Evolutionary conservation across 1,139 yeast species (phyloP).

Genomic region (Oligophagozyma castellii): DNA sequence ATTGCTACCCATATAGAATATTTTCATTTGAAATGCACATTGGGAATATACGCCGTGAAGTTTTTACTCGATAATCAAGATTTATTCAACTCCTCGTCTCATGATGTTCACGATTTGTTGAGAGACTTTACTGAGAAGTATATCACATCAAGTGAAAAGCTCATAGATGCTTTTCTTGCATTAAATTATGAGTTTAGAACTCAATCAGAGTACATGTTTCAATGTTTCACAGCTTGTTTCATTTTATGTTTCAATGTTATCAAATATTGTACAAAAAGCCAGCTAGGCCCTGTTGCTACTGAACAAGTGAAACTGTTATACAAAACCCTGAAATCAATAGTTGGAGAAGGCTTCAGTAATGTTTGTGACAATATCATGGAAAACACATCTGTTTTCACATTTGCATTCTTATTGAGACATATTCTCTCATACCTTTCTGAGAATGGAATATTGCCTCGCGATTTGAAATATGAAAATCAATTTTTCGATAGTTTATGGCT

Average conservation of each 20-base stretch:
- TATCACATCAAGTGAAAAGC: conserved; percentile 7
- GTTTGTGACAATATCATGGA: conserved; percentile 10
- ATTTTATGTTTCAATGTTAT: conserved; percentile 10
- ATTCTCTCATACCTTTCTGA: too few species aligned
- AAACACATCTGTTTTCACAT: conserved; percentile 11
- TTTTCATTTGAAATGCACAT: conserved; percentile 7
- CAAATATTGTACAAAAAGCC: too few species aligned
- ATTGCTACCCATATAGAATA: conserved; percentile 14
- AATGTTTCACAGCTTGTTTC: conserved; percentile 13
- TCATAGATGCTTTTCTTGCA: conserved; percentile 10
- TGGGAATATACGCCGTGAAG: conserved; percentile 11
- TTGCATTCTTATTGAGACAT: conserved; percentile 10
- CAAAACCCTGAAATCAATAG: conserved; percentile 8
- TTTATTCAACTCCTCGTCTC: conserved; percentile 6
- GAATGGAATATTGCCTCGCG: too few species aligned
- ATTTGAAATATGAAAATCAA: too few species aligned
- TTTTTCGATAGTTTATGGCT: too few species aligned
- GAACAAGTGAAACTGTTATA: conserved; percentile 8
- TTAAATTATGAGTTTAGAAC: conserved; percentile 12
- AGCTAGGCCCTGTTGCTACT: too few species aligned
- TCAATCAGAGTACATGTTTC: conserved; percentile 12
- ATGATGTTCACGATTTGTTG: conserved; percentile 8
- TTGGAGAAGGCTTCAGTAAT: conserved; percentile 9
- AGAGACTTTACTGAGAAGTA: conserved; percentile 7
- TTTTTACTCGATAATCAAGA: conserved; percentile 12